Conservation (phyloP, 306 rosid genomes). For the Dalbergia cochinchinensis region DNA sequence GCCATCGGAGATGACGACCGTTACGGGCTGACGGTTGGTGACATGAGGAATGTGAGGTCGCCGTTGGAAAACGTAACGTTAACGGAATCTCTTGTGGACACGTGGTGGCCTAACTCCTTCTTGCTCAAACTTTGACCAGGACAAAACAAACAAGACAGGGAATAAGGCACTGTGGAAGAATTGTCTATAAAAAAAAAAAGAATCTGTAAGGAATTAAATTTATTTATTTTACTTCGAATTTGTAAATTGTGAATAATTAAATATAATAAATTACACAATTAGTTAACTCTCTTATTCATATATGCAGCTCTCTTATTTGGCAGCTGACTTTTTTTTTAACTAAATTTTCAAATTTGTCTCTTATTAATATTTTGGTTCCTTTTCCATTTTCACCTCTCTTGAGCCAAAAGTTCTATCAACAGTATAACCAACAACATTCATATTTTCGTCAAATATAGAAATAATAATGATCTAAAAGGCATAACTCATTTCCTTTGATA, state of each 20-base stretch:
- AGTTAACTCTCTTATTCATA: neutral
- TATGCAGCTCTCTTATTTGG: neutral
- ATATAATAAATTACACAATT: conserved; percentile 3
- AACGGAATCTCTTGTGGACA: conserved; percentile 52
- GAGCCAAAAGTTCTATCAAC: too few relatives aligned
- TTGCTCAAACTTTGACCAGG: neutral
- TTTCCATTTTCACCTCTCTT: too few relatives aligned
- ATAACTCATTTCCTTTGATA: too few relatives aligned
- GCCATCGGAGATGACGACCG: conserved; percentile 55
- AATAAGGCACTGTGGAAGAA: neutral
- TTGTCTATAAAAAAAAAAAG: too few relatives aligned
- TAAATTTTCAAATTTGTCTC: too few relatives aligned
- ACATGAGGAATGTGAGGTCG: conserved; percentile 57
- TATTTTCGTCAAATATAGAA: too few relatives aligned
- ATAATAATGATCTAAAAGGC: too few relatives aligned
- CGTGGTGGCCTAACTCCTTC: conserved; percentile 57
- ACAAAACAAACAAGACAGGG: neutral
- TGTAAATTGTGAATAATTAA: conserved; percentile 1
- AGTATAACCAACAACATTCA: too few relatives aligned
- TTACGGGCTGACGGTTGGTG: conserved; percentile 59
- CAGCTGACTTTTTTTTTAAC: too few relatives aligned
- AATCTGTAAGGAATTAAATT: neutral
- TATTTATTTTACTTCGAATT: neutral
- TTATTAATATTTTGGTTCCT: too few relatives aligned
- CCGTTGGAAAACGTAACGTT: conserved; percentile 58